Conservation (phyloP, 1,284 basidiomycete genomes). For the Singerocomus inundabilis region DNA sequence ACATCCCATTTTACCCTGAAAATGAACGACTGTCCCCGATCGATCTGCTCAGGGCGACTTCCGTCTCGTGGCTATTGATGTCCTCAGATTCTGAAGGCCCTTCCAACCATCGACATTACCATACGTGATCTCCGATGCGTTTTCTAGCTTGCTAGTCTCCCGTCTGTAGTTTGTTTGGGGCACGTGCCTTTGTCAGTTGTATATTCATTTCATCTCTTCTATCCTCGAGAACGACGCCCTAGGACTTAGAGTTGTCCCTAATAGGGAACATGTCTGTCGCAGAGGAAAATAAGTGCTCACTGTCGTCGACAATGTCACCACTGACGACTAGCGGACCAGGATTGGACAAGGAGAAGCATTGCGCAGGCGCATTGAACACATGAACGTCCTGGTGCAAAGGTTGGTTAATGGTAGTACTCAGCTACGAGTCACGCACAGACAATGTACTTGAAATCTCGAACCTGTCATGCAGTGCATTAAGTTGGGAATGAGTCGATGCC, state of each 20-base stretch:
- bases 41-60: constrained; percentile 34
- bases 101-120: constrained; percentile 54
- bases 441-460: neutral
- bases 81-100: constrained; percentile 68
- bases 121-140: constrained; percentile 62
- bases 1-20: constrained; percentile 25
- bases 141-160: constrained; percentile 47
- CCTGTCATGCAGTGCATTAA: neutral
- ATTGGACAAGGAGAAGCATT: neutral
- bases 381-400: neutral
- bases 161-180: constrained; percentile 60
- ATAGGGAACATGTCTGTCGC: too few relatives aligned
- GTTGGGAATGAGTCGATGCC: neutral
- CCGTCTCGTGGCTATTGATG: constrained; percentile 55
- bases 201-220: too few relatives aligned
- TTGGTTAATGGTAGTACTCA: neutral
- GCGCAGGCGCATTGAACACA: neutral
- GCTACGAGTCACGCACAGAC: neutral
- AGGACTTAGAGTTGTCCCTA: too few relatives aligned
- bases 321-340: neutral
- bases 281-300: neutral
- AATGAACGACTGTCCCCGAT: neutral
- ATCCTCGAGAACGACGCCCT: too few relatives aligned
- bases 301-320: neutral
- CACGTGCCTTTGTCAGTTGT: constrained; percentile 24